Evolutionary conservation across 2,329 filamentous ascomycete genomes (phyloP).

Genomic region (Cadophora malorum): DNA sequence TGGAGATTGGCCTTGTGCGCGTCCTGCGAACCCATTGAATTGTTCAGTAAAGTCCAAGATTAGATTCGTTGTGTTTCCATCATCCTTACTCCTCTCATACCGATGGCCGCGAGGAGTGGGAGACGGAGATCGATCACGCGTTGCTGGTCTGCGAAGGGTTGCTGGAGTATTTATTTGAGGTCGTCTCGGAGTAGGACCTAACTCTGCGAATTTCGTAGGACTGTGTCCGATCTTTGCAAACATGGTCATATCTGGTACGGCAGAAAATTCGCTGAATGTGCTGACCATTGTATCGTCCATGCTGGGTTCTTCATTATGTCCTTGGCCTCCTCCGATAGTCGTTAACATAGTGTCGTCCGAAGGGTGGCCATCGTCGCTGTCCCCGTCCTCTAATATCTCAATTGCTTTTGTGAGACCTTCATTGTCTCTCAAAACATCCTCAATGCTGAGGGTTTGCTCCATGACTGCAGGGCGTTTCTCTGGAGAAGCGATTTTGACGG

Average conservation of each 20-base stretch:
- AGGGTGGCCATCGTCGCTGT: constrained; percentile 42
- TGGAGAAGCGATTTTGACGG: constrained; percentile 32
- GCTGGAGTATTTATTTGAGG: constrained; percentile 41
- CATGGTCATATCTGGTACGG: constrained; percentile 84
- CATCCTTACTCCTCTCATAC: constrained; percentile 40
- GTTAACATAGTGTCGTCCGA: constrained; percentile 40
- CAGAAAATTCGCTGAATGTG: constrained; percentile 81
- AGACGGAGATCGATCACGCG: constrained; percentile 41
- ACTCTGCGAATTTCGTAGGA: constrained; percentile 58
- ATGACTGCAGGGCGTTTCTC: constrained; percentile 45
- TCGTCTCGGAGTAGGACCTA: constrained; percentile 48
- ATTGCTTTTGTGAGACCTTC: constrained; percentile 64
- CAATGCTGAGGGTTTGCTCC: constrained; percentile 47
- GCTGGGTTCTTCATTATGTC: constrained; percentile 44
- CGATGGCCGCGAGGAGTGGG: constrained; percentile 50
- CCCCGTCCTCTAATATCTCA: constrained; percentile 64
- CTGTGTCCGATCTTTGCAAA: constrained; percentile 77
- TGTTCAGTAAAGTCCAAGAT: constrained; percentile 90
- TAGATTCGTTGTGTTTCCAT: constrained; percentile 73
- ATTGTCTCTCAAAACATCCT: constrained; percentile 61
- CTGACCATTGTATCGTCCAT: constrained; percentile 48
- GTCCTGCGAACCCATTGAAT: constrained; percentile 59
- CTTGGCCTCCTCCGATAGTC: constrained; percentile 44
- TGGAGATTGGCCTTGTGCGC: constrained; percentile 52
- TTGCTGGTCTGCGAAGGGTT: constrained; percentile 38